phyloP scores from a whole-genome alignment of 1,139 yeast species.

The Zygosaccharomyces sapae region DNA sequence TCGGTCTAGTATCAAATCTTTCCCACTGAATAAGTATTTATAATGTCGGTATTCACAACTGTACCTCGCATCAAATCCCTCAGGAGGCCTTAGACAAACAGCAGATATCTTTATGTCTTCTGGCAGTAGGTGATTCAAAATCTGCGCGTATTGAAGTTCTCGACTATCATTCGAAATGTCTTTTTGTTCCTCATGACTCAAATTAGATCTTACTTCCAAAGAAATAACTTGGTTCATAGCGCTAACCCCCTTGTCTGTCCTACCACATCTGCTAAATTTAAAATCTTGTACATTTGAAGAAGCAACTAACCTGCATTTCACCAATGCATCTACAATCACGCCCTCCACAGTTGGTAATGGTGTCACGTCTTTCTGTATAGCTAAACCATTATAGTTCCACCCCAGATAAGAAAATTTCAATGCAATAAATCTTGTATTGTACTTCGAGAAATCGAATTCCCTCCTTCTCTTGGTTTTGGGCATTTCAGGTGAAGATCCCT shows the following conservation, averaged over 20 bases:
- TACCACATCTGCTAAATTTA: conserved; percentile 87
- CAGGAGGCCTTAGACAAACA: conserved; percentile 77
- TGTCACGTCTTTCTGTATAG: conserved; percentile 69
- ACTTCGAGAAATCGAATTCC: conserved; percentile 64
- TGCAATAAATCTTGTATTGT: conserved; percentile 68
- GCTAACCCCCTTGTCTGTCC: conserved; percentile 95
- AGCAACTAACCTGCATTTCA: conserved; percentile 62
- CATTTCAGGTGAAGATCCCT: conserved; percentile 2
- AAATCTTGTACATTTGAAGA: conserved; percentile 53
- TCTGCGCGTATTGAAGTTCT: conserved; percentile 73
- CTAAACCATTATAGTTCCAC: conserved; percentile 91
- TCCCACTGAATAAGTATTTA: conserved; percentile 63
- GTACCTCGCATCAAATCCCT: conserved; percentile 84
- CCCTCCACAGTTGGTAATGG: conserved; percentile 87
- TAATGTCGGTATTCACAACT: conserved; percentile 82
- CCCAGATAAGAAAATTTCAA: conserved; percentile 82
- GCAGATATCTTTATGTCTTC: conserved; percentile 78
- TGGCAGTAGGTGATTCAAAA: conserved; percentile 75
- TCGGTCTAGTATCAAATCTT: conserved; percentile 53
- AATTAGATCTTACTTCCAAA: conserved; percentile 63
- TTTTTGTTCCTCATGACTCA: conserved; percentile 54
- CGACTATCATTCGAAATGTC: conserved; percentile 51
- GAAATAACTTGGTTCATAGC: conserved; percentile 95
- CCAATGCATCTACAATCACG: conserved; percentile 64
- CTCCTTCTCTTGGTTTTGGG: conserved; percentile 38